A percentile compares a stretch with the other conserved stretches of the same genome.
Evolutionary conservation across 1,284 basidiomycete species (phyloP).

Genomic region (Abortiporus biennis): DNA sequence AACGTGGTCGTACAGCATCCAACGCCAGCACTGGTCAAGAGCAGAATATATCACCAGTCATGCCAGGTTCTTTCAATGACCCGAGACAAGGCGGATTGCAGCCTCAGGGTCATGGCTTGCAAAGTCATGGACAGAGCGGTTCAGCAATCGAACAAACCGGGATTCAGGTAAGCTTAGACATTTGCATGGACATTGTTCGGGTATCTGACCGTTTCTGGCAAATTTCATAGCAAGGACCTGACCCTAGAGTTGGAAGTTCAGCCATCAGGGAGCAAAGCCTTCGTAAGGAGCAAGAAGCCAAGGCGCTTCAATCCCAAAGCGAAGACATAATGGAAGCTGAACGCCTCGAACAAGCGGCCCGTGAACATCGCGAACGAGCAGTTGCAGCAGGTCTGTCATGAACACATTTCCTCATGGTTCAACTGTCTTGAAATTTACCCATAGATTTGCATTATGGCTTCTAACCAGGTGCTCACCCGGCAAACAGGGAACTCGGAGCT

Average conservation of each 20-base stretch:
- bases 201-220: too few species aligned
- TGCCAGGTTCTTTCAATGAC: too few species aligned
- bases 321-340: constrained; percentile 14
- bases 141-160: too few species aligned
- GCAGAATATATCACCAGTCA: too few species aligned
- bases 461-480: constrained; percentile 11
- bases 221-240: neutral
- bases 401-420: neutral
- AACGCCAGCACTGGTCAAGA: too few species aligned
- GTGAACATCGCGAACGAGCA: constrained; percentile 14
- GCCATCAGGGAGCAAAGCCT: constrained; percentile 13
- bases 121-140: too few species aligned
- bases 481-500: constrained; percentile 10
- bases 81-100: too few species aligned
- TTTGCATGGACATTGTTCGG: too few species aligned
- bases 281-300: constrained; percentile 10
- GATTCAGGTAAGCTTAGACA: too few species aligned
- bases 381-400: constrained; percentile 13
- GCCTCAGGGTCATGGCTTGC: too few species aligned
- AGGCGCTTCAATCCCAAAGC: constrained; percentile 11
- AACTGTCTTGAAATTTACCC: neutral
- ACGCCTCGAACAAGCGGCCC: constrained; percentile 13
- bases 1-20: too few species aligned
- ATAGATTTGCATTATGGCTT: neutral
- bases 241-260: constrained; percentile 7